Conservation (phyloP, 805 yeast genomes). For the Candida mattraensis region DNA sequence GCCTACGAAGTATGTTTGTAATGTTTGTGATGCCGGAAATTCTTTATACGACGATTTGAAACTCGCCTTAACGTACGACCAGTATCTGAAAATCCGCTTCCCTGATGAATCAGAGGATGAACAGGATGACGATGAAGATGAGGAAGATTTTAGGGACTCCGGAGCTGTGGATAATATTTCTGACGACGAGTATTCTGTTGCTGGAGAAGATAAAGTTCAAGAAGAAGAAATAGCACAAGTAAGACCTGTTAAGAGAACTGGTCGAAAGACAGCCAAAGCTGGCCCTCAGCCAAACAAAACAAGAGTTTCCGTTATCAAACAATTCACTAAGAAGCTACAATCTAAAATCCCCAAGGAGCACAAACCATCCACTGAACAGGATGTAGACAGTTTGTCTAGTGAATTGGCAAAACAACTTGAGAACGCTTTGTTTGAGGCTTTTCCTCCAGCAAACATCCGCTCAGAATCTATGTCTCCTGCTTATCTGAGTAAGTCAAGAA, state of each 20-base stretch:
- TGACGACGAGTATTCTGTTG: conserved; percentile 15
- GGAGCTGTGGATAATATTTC: conserved; percentile 16
- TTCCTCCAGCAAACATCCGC: conserved; percentile 17
- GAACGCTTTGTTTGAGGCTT: conserved; percentile 41
- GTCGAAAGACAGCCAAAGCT: conserved; percentile 13
- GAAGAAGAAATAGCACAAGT: conserved; percentile 8
- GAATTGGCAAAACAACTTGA: conserved; percentile 56
- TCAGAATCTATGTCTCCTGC: conserved; percentile 26
- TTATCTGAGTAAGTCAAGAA: conserved; percentile 70
- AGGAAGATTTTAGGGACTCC: conserved; percentile 18
- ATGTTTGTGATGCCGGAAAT: conserved; percentile 47
- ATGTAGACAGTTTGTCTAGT: conserved; percentile 36
- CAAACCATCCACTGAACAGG: conserved; percentile 17
- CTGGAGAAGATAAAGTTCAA: conserved; percentile 10
- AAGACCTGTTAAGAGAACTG: conserved; percentile 7
- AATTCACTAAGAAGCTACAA: conserved; percentile 46
- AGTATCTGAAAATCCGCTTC: conserved; percentile 24
- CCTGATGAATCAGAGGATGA: conserved; percentile 18
- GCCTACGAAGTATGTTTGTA: conserved; percentile 54
- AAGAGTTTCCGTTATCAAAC: conserved; percentile 49
- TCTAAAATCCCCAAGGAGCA: conserved; percentile 40
- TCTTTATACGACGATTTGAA: conserved; percentile 34
- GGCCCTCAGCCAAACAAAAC: conserved; percentile 37
- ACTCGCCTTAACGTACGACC: conserved; percentile 32
- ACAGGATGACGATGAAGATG: conserved; percentile 18